Conservation (phyloP, 768 basidiomycete species). For the Trametes cinnabarina region DNA sequence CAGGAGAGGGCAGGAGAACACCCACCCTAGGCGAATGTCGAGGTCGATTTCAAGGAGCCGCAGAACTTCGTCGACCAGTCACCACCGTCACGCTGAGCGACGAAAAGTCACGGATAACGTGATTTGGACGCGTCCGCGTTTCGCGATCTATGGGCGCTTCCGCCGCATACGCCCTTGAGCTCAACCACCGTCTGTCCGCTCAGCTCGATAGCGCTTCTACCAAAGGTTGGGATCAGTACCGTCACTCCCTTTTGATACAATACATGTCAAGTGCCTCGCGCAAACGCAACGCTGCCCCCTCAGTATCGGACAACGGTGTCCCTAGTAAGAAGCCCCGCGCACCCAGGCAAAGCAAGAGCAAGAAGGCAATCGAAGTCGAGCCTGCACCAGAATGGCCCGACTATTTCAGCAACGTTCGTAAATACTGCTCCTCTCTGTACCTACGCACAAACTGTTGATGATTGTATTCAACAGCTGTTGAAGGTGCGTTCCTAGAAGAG, state of each 20-base stretch:
- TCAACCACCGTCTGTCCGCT: too few species aligned
- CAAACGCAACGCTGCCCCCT: not conserved
- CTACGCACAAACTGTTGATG: not conserved
- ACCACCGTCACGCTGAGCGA: constrained; percentile 2
- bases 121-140: not conserved
- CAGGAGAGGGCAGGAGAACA: not conserved
- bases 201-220: not conserved
- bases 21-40: not conserved
- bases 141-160: not conserved
- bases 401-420: constrained; percentile 29
- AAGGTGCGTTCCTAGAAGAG: constrained; percentile 44
- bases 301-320: not conserved
- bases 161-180: not conserved
- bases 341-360: constrained; percentile 4
- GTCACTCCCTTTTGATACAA: too few species aligned
- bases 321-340: constrained; percentile 21
- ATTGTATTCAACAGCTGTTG: constrained; percentile 40
- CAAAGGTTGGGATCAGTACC: not conserved
- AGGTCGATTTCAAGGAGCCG: not conserved
- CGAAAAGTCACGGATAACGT: not conserved
- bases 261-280: constrained; percentile 5
- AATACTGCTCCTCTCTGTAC: not conserved
- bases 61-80: too few species aligned
- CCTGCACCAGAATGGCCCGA: constrained; percentile 25
- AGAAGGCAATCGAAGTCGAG: not conserved